Percentiles rank a stretch among this genome's conserved stretches.
phyloP scores from a whole-genome alignment of 352 stramenopile genomes.

The Pythium dissotocum region DNA sequence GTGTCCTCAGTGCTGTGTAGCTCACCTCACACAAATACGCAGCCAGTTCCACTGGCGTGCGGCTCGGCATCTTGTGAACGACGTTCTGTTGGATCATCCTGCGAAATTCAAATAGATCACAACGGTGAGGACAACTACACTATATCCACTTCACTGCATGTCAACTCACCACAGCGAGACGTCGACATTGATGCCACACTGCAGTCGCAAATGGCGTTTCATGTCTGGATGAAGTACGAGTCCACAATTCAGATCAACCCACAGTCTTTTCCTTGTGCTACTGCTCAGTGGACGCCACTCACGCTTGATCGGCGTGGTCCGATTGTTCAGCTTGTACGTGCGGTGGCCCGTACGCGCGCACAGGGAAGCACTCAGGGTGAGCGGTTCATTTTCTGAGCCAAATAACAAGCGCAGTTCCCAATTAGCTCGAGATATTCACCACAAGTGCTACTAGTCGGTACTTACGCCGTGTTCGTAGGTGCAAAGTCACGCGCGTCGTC shows the following conservation, averaged over 20 bases:
- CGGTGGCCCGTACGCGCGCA: constrained; percentile 33
- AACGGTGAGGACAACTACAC: neutral
- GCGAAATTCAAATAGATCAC: neutral
- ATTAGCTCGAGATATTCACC: neutral
- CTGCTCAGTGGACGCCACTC: neutral
- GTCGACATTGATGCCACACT: constrained; percentile 47
- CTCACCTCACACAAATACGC: constrained; percentile 43
- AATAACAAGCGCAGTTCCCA: neutral
- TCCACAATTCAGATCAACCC: neutral
- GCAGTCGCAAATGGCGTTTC: constrained; percentile 37
- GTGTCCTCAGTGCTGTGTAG: neutral
- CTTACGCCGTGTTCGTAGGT: constrained; percentile 31
- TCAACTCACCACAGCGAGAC: constrained; percentile 36
- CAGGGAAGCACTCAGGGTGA: constrained; percentile 31
- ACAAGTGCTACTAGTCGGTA: neutral
- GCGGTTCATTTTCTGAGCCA: constrained; percentile 27
- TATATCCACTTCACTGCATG: neutral
- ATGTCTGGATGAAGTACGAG: constrained; percentile 28
- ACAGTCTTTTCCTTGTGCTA: neutral
- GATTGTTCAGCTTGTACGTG: constrained; percentile 43
- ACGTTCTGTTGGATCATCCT: constrained; percentile 50
- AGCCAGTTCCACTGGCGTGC: constrained; percentile 34
- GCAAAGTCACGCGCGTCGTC: constrained; percentile 32
- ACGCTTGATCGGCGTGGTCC: constrained; percentile 39
- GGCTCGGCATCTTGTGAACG: constrained; percentile 39